Evolutionary conservation across 2,329 filamentous ascomycete genomes (phyloP).

Genomic region (Pseudogymnoascus sp.): DNA sequence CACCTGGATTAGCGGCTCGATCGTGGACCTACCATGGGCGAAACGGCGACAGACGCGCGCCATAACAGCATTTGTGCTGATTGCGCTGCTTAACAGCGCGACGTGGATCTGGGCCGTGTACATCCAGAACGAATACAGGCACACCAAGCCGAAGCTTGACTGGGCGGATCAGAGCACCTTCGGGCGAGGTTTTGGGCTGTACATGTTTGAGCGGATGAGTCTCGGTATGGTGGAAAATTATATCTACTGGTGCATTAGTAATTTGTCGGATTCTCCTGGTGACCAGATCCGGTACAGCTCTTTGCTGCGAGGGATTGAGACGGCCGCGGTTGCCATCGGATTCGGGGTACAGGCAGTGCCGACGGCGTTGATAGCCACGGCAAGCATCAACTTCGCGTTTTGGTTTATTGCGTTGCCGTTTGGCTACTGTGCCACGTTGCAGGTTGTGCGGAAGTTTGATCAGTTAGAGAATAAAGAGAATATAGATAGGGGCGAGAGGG

Average conservation of each 20-base stretch:
- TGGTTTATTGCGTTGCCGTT: slow-evolving; percentile 37
- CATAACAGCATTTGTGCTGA: slow-evolving; percentile 32
- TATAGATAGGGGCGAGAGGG: not conserved
- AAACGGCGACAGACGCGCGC: slow-evolving; percentile 34
- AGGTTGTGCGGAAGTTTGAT: slow-evolving; percentile 34
- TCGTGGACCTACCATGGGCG: slow-evolving; percentile 34
- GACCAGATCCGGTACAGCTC: slow-evolving; percentile 26
- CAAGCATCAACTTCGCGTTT: slow-evolving; percentile 35
- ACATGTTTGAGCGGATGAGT: slow-evolving; percentile 34
- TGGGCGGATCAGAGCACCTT: slow-evolving; percentile 35
- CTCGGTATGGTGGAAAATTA: slow-evolving; percentile 36
- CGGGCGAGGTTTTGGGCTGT: slow-evolving; percentile 36
- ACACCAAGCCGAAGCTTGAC: slow-evolving; percentile 35
- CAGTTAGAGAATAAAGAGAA: slow-evolving; percentile 20
- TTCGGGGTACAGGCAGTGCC: slow-evolving; percentile 39
- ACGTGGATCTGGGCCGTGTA: slow-evolving; percentile 41
- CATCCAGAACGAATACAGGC: slow-evolving; percentile 39
- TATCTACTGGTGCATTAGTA: slow-evolving; percentile 40
- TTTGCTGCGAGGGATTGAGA: slow-evolving; percentile 25
- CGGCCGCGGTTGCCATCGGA: slow-evolving; percentile 29
- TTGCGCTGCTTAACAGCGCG: slow-evolving; percentile 34
- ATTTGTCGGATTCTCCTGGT: slow-evolving; percentile 22
- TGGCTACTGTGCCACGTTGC: slow-evolving; percentile 36
- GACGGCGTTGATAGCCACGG: slow-evolving; percentile 35
- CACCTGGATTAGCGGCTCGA: slow-evolving; percentile 30